A percentile compares a stretch with the other conserved stretches of the same genome.
These are phyloP conservation scores for Gnetum montanum DNA, from an alignment of 75 land plant genomes.

Conservation along the genomic window DNA sequence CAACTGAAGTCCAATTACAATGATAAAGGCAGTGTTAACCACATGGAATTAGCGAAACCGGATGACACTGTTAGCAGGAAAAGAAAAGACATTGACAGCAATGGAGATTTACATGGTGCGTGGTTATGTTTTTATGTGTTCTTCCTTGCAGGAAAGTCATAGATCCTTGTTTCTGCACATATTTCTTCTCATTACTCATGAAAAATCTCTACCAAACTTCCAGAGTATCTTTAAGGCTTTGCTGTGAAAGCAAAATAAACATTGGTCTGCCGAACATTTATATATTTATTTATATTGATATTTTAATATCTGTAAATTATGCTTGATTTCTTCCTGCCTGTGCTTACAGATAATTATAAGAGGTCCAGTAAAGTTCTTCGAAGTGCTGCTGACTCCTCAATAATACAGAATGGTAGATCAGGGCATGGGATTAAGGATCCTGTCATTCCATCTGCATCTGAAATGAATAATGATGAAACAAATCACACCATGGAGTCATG, in stretches of 20 bases:
- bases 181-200: too few relatives aligned
- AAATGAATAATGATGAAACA: conserved; percentile 5
- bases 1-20: conserved; percentile 4
- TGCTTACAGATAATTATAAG: conserved; percentile 31
- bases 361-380: conserved; percentile 32
- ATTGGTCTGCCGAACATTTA: too few relatives aligned
- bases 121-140: conserved; percentile 5
- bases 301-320: too few relatives aligned
- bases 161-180: too few relatives aligned
- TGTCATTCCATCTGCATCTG: conserved; percentile 7
- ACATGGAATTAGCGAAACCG: conserved; percentile 3
- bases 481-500: conserved; percentile 4
- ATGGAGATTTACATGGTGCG: conserved; percentile 53
- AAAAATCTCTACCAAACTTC: too few relatives aligned
- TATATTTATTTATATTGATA: too few relatives aligned
- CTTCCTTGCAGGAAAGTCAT: conserved; percentile 4
- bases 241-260: neutral
- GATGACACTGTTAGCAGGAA: conserved; percentile 21
- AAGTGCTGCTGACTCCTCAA: conserved; percentile 10
- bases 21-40: conserved; percentile 6
- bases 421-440: conserved; percentile 5
- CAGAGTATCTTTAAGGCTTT: too few relatives aligned
- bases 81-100: conserved; percentile 25
- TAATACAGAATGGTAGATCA: conserved; percentile 30
- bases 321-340: conserved; percentile 10